Base-by-base conservation (phyloP, 2,329 filamentous ascomycete species). In the Aspergillus sp. region DNA sequence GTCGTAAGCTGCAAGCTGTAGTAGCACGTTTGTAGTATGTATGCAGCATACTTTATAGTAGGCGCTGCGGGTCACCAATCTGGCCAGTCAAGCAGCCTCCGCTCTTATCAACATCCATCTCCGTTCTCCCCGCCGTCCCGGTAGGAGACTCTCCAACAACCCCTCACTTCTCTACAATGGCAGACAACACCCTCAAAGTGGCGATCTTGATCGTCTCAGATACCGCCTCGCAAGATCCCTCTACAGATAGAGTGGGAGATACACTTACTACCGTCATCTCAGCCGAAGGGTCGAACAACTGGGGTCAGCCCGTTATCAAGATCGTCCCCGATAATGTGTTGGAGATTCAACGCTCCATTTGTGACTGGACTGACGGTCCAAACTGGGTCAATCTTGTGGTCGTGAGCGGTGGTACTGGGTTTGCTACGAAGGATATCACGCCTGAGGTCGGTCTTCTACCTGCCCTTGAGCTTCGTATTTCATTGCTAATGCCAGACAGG, bases 331-430 rank as follows among this genome's bases (percentile, higher is more conserved):
- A 99, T 74, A 85, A 87, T 72, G 81, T 88, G 5, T 74, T 86
- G 4, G 83, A 89, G 19, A 97, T 99, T 59, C 91, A 96, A 71
- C 82, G 82, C 15, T 83, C 87, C 54, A 84, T 99, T 54, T 86
- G 81, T 62, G 72, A 80, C 10, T 97, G 91, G 91, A 82, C 90
- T 0, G 92, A 97, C 75, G 69, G 72, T n/a, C 78, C 82, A 10
- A 76, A 84, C 5, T 82, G 83, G 51, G 75, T 81, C 4, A 94
- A 97, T 76, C 78, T 98, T 60, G 85, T 99, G 61, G 76, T 97
- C 50, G 94, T 92, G 0, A 97, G 92, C 6, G 95, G 95, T 21
- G 95, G 95, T 2, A 99, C 95, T 1, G 95, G 95, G 0, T 99
- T 99, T 76, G 90, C 95, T 7, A 82, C 87, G 10, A 86, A 89